Percentiles rank a stretch among this genome's conserved stretches.
Conservation (phyloP, 1,139 yeast species). For the Candida albicans region DNA sequence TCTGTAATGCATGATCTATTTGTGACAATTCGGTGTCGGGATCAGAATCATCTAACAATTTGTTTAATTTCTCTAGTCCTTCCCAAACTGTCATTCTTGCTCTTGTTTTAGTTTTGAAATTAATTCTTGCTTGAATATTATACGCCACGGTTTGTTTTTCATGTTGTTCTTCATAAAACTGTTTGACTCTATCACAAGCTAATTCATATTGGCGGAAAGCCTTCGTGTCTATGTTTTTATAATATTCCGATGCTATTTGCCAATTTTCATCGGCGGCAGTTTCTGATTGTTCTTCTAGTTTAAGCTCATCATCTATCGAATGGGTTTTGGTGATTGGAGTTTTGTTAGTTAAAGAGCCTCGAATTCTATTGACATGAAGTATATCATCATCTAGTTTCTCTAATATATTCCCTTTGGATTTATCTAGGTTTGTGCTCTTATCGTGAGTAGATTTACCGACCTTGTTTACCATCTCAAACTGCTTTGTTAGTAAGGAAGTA, state of each 20-base stretch:
- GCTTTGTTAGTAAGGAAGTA: background rate
- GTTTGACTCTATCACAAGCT: constrained; percentile 68
- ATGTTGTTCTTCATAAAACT: constrained; percentile 69
- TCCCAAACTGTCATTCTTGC: constrained; percentile 75
- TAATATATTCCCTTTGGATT: constrained; percentile 18
- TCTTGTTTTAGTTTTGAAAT: constrained; percentile 64
- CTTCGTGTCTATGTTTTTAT: constrained; percentile 39
- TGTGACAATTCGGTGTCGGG: constrained; percentile 77
- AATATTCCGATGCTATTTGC: constrained; percentile 32
- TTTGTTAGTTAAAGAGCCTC: constrained; percentile 2
- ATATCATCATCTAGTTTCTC: constrained; percentile 42
- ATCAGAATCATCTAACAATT: constrained; percentile 67
- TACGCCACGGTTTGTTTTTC: constrained; percentile 71
- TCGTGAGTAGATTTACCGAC: background rate
- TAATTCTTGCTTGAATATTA: constrained; percentile 68
- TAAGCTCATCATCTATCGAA: constrained; percentile 13
- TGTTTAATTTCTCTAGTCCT: constrained; percentile 61
- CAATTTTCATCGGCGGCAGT: constrained; percentile 16
- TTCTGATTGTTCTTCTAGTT: constrained; percentile 8
- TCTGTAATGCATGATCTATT: constrained; percentile 73
- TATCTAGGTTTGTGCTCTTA: background rate
- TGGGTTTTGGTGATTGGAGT: constrained; percentile 4
- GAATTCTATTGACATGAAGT: constrained; percentile 25
- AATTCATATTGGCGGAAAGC: constrained; percentile 65
- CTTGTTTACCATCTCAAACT: background rate